A percentile compares a stretch with the other conserved stretches of the same genome.
Evolutionary conservation across 177 flowering plant genomes (phyloP).

Genomic region (Vitis hybrid): DNA sequence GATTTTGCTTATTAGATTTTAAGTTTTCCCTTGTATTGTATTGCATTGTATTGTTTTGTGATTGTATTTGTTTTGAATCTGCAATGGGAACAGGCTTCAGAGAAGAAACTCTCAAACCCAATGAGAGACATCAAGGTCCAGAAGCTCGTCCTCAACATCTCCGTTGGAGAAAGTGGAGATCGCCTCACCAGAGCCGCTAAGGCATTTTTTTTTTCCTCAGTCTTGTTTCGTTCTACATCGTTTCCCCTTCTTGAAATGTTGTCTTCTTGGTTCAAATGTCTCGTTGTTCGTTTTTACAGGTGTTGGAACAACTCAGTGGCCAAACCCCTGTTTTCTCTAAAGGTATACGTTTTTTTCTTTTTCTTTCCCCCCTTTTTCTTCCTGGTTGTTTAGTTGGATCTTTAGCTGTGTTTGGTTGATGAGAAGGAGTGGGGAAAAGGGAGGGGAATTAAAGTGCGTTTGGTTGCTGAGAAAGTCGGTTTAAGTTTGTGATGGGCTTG

Average conservation of each 20-base stretch:
- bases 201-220: slow-evolving; percentile 25
- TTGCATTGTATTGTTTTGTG: neutral
- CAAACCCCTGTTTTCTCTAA: slow-evolving; percentile 80
- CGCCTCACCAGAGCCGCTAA: slow-evolving; percentile 84
- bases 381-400: neutral
- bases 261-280: neutral
- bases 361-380: neutral
- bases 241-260: no score
- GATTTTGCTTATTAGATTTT: no score
- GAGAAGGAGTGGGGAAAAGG: neutral
- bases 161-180: slow-evolving; percentile 86
- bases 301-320: slow-evolving; percentile 74
- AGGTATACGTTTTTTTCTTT: slow-evolving; percentile 29
- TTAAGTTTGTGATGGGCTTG: no score
- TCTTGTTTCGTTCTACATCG: no score
- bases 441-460: no score
- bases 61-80: neutral
- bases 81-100: slow-evolving; percentile 59
- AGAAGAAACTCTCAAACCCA: slow-evolving; percentile 69
- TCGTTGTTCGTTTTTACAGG: slow-evolving; percentile 28
- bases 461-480: no score
- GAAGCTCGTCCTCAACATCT: slow-evolving; percentile 86
- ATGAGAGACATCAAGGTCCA: slow-evolving; percentile 85
- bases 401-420: neutral
- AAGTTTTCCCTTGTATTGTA: neutral